Conservation (phyloP, 768 basidiomycete genomes). For the Lentinula raphanica region DNA sequence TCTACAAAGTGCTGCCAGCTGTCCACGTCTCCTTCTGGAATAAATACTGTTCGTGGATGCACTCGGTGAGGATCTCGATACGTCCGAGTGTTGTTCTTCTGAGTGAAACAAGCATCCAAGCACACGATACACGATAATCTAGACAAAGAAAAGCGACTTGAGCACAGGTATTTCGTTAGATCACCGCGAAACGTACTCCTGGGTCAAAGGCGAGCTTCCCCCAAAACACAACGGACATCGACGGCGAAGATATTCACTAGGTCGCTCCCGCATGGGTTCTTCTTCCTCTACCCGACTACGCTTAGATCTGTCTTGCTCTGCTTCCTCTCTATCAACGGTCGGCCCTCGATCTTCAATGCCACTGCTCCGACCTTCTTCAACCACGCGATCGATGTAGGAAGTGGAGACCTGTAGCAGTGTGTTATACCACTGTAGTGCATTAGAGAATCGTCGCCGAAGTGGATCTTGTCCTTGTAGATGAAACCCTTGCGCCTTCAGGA, state of each 20-base stretch:
- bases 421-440: slow-evolving; percentile 15
- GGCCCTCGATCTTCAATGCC: too few relatives aligned
- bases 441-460: slow-evolving; percentile 12
- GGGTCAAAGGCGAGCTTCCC: neutral
- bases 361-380: too few relatives aligned
- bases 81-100: slow-evolving; percentile 19
- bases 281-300: too few relatives aligned
- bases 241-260: too few relatives aligned
- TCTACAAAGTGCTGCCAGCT: slow-evolving; percentile 18
- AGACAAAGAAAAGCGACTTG: neutral
- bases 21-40: slow-evolving; percentile 15
- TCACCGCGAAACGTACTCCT: neutral
- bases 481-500: slow-evolving; percentile 8
- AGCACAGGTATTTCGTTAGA: neutral
- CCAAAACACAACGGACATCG: slow-evolving; percentile 28
- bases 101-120: slow-evolving; percentile 30
- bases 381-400: too few relatives aligned
- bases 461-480: slow-evolving; percentile 9
- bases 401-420: too few relatives aligned
- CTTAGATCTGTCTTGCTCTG: too few relatives aligned
- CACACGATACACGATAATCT: slow-evolving; percentile 23
- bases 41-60: slow-evolving; percentile 19
- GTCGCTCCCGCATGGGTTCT: too few relatives aligned
- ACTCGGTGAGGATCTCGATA: slow-evolving; percentile 12
- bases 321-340: too few relatives aligned